phyloP scores from a whole-genome alignment of 345 rosid genomes.

The Lenwebbia sp. region DNA sequence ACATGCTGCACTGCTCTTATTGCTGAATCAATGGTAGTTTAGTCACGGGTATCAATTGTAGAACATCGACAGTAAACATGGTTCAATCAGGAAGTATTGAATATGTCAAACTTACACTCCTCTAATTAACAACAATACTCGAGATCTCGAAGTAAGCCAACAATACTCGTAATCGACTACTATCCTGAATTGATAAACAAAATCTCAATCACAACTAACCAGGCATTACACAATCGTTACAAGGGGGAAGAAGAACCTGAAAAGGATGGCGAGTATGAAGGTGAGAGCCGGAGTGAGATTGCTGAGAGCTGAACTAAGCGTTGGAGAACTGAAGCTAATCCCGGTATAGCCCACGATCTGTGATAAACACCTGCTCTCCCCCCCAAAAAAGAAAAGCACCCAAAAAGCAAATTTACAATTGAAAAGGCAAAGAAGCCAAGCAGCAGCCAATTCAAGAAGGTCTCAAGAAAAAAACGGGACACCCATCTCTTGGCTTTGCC shows the following conservation, averaged over 20 bases:
- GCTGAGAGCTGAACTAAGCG: not conserved
- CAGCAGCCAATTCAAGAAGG: not conserved
- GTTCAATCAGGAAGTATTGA: not conserved
- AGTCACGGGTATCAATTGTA: not conserved
- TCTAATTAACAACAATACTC: not conserved
- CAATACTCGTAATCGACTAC: conserved; percentile 52
- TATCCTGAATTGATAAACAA: not conserved
- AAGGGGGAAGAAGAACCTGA: conserved; percentile 23
- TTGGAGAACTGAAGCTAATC: conserved; percentile 33
- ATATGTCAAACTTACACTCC: not conserved
- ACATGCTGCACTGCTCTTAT: not conserved
- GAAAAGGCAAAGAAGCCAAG: not conserved
- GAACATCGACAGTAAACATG: not conserved
- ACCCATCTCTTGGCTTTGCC: not conserved
- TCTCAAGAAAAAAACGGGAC: not conserved
- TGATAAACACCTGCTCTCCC: conserved; percentile 47
- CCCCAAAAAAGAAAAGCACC: not conserved
- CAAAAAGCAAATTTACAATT: not conserved
- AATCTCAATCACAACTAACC: not conserved
- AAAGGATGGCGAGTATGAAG: not conserved
- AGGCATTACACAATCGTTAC: conserved; percentile 48
- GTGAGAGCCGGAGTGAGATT: not conserved
- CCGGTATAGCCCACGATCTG: conserved; percentile 84
- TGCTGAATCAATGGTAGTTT: not conserved
- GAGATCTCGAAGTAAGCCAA: not conserved